Evolutionary conservation across 495 filamentous ascomycete species (phyloP), one percentile per base, ranked within the genome.

Genomic region (Haplographium delicatum): DNA sequence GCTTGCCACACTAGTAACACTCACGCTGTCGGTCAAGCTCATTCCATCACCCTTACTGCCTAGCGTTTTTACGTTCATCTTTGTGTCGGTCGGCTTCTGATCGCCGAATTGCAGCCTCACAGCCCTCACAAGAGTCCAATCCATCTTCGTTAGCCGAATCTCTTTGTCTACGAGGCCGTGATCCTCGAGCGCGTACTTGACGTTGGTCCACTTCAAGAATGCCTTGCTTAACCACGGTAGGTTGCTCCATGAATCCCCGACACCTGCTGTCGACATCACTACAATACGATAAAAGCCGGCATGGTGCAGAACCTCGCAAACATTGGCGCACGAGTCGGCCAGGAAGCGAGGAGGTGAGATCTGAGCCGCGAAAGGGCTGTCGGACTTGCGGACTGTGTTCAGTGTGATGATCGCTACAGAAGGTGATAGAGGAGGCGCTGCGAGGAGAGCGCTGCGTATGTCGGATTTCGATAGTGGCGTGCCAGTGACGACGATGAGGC

Each of bases 171-270:
- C 60, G 27, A 66, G 53, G 41, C 65, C 62, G 50, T 74, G 72
- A 53, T 74, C 72, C 18, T 67, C 66, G 38, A 72, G 70, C 41
- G 66, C 64, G 51, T 69, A 66, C 46, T 61, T 67, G 65, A 74
- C 64, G 41, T 73, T 74, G 47, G 69, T 68, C 59, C 64, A 68
- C 51, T 58, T 57, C 67, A 74, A 68, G 39, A 74, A 60, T 28
- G 62, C 51, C 26, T 62, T 68, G 40, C 65, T 43, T 40, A 68
- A 23, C 46, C 62, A 75, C 35, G 62, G 61, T 61, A 75, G 67
- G 44, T 67, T 69, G 15, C 46, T 52, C 72, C 72, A 75, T 27
- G 72, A 75, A 26, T 67, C 65, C 30, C 69, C 72, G 28, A 70
- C 70, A 24, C 70, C 70, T 54, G 69, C 67, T 11, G 72, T 70